Evolutionary conservation across 257 asterid species (phyloP), one percentile per base, ranked within the genome.

Genomic region (Solanum corneliomulleri): DNA sequence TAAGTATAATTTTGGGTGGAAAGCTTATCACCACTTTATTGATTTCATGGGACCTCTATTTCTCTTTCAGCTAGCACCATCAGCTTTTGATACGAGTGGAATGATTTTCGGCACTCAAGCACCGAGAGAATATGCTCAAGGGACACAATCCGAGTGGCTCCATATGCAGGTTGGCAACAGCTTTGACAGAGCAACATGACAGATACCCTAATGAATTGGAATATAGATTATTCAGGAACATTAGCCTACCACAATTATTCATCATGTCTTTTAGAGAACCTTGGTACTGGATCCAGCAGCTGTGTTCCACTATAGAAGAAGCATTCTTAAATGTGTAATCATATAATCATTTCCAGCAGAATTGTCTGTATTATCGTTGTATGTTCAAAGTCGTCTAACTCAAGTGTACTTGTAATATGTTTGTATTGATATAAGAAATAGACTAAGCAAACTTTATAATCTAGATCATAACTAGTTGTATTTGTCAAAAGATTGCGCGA

Each of bases 111-210:
- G 96, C 64, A 56, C 95, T 27, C 97, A 93, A 90, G 87, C 95
- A 78, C 91, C 94, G 35, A 92, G 92, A 78, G 98, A 92, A 86
- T 93, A 93, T 76, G 89, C 91, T 16, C 91, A 92, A 87, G 96
- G 94, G 85, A 41, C 94, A 27, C 96, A 92, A 84, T 87, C 92
- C 2, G 97, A 95, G 91, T 95, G 98, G 99, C 98, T 93, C 82
- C 98, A 96, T 89, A 93, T 93, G 97, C 98, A 95, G 91, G 90
- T 93, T 25, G 96, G 98, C 86, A 89, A 87, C 89, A 90, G 92
- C 83, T 93, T 91, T 27, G 94, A 93, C 87, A 88, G 94, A 89
- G 91, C 91, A 39, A 88, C 93, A 49, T 89, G 90, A 93, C 78
- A 82, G 35, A n/a, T 42, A n/a, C 81, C 18, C 3, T 37, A 60